Evolutionary conservation across 2,329 filamentous ascomycete genomes (phyloP).

Genomic region (Colletotrichum lini): DNA sequence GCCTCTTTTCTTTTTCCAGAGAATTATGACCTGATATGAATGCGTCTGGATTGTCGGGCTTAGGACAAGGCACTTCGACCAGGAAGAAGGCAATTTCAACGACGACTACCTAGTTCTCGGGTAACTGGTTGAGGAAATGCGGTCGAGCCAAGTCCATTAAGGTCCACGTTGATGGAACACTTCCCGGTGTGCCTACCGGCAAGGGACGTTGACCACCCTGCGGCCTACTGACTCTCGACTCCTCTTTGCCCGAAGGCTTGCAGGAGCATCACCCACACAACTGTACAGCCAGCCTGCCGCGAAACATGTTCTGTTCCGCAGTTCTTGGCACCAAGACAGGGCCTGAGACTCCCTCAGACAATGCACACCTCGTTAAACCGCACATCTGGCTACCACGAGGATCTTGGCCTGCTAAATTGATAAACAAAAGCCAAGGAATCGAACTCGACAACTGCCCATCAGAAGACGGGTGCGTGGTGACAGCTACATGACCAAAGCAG

Average conservation of each 20-base stretch:
- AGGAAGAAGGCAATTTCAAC: slow-evolving; percentile 7
- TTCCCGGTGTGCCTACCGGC: slow-evolving; percentile 20
- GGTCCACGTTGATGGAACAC: slow-evolving; percentile 6
- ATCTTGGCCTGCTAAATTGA: not conserved
- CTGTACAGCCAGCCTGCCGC: not conserved
- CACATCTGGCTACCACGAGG: not conserved
- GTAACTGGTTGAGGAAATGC: slow-evolving; percentile 7
- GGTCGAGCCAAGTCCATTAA: not conserved
- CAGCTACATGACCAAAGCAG: not conserved
- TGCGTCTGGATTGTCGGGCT: slow-evolving; percentile 9
- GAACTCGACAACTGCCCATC: not conserved
- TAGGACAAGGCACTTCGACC: not conserved
- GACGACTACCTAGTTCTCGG: slow-evolving; percentile 36
- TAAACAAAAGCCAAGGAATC: not conserved
- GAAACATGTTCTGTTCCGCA: slow-evolving; percentile 28
- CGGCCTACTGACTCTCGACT: slow-evolving; percentile 14
- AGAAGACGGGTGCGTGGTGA: not conserved
- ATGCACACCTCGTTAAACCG: slow-evolving; percentile 7
- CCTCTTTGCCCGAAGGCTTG: slow-evolving; percentile 11
- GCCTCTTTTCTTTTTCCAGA: not conserved
- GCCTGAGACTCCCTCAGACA: slow-evolving; percentile 3
- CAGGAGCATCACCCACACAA: slow-evolving; percentile 21
- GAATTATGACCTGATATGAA: slow-evolving; percentile 25
- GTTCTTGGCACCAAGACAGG: slow-evolving; percentile 18
- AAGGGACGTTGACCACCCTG: slow-evolving; percentile 10